Conservation (phyloP, 257 asterid genomes). For the Galeopsis tetrahit region DNA sequence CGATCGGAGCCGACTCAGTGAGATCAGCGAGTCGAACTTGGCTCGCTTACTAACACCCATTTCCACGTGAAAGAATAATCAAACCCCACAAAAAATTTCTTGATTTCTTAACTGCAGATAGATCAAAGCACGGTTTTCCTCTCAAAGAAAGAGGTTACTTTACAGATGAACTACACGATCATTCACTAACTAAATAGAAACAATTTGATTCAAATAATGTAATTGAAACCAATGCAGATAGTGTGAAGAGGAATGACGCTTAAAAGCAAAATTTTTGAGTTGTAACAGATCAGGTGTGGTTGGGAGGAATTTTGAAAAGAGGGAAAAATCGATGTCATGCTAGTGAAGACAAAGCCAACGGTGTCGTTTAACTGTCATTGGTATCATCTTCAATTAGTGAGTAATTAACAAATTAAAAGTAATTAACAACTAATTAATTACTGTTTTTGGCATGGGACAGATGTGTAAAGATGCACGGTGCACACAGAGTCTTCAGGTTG, state of each 20-base stretch:
- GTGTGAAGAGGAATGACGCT: conserved; percentile 13
- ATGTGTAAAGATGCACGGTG: not conserved
- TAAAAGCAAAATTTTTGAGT: conserved; percentile 14
- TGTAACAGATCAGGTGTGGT: conserved; percentile 40
- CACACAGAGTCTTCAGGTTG: conserved; percentile 28
- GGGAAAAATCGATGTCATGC: conserved; percentile 32
- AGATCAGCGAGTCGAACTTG: conserved; percentile 69
- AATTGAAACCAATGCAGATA: conserved; percentile 27
- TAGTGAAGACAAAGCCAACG: conserved; percentile 29
- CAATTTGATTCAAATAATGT: conserved; percentile 17
- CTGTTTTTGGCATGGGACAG: conserved; percentile 11
- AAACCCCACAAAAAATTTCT: conserved; percentile 31
- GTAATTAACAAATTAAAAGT: not conserved
- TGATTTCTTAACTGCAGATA: conserved; percentile 30
- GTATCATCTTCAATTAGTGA: conserved; percentile 1
- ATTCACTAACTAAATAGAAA: conserved; percentile 3
- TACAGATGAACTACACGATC: conserved; percentile 43
- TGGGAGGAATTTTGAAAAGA: conserved; percentile 30
- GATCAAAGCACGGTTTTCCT: conserved; percentile 34
- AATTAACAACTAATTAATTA: conserved; percentile 1
- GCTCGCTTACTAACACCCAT: conserved; percentile 61
- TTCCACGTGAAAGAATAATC: conserved; percentile 20
- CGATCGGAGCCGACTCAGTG: conserved; percentile 82
- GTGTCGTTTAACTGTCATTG: conserved; percentile 37
- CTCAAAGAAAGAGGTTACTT: conserved; percentile 34